Conservation (phyloP, 2,329 filamentous ascomycete genomes). For the Alternaria sp. region DNA sequence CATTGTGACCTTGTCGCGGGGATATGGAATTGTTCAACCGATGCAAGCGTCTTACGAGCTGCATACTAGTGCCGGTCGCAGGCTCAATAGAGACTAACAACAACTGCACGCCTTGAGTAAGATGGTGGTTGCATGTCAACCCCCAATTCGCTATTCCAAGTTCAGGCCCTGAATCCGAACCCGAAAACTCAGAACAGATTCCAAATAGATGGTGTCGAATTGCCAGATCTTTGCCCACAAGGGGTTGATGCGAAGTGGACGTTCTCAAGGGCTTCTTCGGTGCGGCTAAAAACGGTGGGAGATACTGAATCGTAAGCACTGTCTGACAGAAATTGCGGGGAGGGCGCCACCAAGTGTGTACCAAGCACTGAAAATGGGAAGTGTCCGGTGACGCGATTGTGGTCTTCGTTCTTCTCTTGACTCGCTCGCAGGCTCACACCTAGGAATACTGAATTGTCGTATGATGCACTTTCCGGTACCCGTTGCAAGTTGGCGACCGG, state of each 20-base stretch:
- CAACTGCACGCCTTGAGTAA: not conserved
- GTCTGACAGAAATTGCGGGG: constrained; percentile 1
- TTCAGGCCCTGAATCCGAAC: not conserved
- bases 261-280: not conserved
- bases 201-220: not conserved
- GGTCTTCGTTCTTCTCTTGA: not conserved
- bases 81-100: constrained; percentile 1
- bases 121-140: constrained; percentile 1
- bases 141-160: not conserved
- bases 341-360: not conserved
- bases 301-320: constrained; percentile 1
- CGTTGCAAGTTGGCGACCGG: not conserved
- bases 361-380: not conserved
- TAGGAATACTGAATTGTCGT: not conserved
- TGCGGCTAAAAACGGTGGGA: constrained; percentile 1
- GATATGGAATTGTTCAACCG: not conserved
- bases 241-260: not conserved
- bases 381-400: not conserved
- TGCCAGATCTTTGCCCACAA: not conserved
- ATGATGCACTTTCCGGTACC: not conserved
- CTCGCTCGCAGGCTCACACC: not conserved
- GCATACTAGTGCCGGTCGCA: constrained; percentile 1
- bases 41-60: not conserved
- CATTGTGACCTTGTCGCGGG: not conserved
- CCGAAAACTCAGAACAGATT: not conserved